Percentiles rank a stretch among this genome's conserved stretches.
Conservation (phyloP, 345 rosid species). For the Cardiospermum halicacabum region DNA sequence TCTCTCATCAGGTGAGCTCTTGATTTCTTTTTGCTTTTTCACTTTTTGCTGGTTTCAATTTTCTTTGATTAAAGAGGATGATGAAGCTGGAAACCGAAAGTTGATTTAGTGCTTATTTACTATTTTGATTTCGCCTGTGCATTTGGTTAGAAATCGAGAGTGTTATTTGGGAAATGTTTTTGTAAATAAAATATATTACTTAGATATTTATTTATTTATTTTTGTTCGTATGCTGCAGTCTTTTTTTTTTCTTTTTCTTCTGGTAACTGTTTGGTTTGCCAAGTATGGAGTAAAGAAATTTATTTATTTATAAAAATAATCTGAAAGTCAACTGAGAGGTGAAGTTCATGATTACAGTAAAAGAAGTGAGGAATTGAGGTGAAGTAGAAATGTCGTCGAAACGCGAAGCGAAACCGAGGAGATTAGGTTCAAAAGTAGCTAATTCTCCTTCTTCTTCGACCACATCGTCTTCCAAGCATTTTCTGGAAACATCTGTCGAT, state of each 20-base stretch:
- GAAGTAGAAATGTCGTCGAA: constrained; percentile 63
- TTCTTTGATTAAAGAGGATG: background rate
- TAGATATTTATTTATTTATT: background rate
- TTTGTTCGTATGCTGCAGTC: background rate
- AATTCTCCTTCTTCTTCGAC: constrained; percentile 87
- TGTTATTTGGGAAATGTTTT: background rate
- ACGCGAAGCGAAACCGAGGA: constrained; percentile 57
- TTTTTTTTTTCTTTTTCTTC: background rate
- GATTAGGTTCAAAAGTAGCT: constrained; percentile 48
- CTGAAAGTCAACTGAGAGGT: constrained; percentile 15
- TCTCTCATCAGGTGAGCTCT: background rate
- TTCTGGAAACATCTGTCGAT: constrained; percentile 73
- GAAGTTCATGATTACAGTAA: constrained; percentile 9
- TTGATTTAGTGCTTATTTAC: background rate
- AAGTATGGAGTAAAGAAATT: background rate
- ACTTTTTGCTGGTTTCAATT: background rate
- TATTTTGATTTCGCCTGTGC: background rate
- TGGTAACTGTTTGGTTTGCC: background rate
- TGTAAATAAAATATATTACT: background rate
- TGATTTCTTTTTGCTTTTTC: background rate
- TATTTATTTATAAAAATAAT: background rate
- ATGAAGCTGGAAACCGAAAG: too few species aligned
- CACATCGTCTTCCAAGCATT: constrained; percentile 80
- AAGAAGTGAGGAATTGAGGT: constrained; percentile 21
- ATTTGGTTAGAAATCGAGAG: background rate